Percentiles rank a stretch among this genome's conserved stretches.
Evolutionary conservation across 1,139 yeast species (phyloP).

Genomic region (Arxiozyma bovina): DNA sequence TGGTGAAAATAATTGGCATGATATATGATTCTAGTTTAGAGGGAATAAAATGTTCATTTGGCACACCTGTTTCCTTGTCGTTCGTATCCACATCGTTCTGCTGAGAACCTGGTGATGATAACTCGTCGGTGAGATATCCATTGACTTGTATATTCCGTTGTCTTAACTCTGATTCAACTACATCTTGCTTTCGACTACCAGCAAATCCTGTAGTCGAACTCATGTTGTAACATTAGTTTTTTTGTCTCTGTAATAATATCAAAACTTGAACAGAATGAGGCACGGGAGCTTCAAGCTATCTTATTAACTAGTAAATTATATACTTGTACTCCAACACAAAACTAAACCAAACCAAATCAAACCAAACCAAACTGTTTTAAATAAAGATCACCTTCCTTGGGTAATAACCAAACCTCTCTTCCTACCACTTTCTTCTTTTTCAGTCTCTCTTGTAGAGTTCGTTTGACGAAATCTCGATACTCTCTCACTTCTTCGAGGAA

Average conservation of each 20-base stretch:
- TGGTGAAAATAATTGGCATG: conserved; percentile 54
- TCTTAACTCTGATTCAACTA: conserved; percentile 8
- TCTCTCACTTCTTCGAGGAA: too few relatives aligned
- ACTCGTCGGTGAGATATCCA: neutral
- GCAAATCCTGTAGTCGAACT: conserved; percentile 5
- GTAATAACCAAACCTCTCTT: too few relatives aligned
- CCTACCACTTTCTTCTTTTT: too few relatives aligned
- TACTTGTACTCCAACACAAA: neutral
- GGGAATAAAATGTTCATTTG: conserved; percentile 7
- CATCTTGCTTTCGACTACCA: neutral
- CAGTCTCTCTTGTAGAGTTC: too few relatives aligned
- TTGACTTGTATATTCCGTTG: conserved; percentile 7
- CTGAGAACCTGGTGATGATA: conserved; percentile 1
- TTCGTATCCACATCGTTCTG: conserved; percentile 9
- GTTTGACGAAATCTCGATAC: too few relatives aligned
- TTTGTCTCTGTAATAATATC: neutral
- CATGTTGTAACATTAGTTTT: neutral
- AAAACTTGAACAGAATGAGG: neutral
- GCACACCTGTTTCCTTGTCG: conserved; percentile 6
- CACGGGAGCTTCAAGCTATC: neutral
- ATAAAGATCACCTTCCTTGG: too few relatives aligned
- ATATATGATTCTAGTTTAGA: conserved; percentile 37
- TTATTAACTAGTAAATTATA: too few relatives aligned
- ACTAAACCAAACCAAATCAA: neutral
- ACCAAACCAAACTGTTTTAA: neutral